Evolutionary conservation across 2,329 filamentous ascomycete species (phyloP), one percentile per base, ranked within the genome.

Genomic region (Berkeleyomyces rouxiae): DNA sequence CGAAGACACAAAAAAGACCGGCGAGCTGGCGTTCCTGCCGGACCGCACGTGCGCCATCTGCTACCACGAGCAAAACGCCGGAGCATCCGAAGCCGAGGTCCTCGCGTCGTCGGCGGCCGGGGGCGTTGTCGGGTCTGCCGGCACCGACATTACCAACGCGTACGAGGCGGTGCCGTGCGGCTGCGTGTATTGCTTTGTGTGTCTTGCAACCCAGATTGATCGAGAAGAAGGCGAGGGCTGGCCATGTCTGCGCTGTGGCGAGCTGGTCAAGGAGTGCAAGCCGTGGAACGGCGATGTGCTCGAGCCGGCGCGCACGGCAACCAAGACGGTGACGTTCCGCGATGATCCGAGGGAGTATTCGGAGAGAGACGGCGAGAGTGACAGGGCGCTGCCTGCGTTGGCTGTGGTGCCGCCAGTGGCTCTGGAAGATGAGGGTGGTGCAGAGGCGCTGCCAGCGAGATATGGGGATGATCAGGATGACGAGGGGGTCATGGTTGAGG

Each of bases 11-110:
- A 76, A 79, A 4, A 74, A 82, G 62, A 80, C 78, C 58, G 90
- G 91, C 61, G 90, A 96, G 71, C 81, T 90, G 58, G 81, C 82
- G 0, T 96, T 95, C 72, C 77, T 99, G 37, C 93, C 93, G 0
- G 91, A 97, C 73, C 79, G 92, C 64, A 97, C 92, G 0, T 99
- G 93, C 72, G 91, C 91, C 59, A 96, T 99, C 66, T 99, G 93
- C 75, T 97, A 97, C 72, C 85, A 91, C 69, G 91, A 96, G 68
- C 90, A 95, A 72, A 96, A 95, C 71, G 81, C 87, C 7, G 74
- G 75, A 2, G 79, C 84, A 0, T 81, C 82, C 1, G 90, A 95
- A 74, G 84, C 81, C 55, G 90, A 95, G 67, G 77, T 91, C 3
- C 76, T 96, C 67, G 84, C 86, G 0, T 83, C 86, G 0, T 82